Evolutionary conservation across 2,329 filamentous ascomycete species (phyloP).

Genomic region (Fusarium pseudoanthophilum): DNA sequence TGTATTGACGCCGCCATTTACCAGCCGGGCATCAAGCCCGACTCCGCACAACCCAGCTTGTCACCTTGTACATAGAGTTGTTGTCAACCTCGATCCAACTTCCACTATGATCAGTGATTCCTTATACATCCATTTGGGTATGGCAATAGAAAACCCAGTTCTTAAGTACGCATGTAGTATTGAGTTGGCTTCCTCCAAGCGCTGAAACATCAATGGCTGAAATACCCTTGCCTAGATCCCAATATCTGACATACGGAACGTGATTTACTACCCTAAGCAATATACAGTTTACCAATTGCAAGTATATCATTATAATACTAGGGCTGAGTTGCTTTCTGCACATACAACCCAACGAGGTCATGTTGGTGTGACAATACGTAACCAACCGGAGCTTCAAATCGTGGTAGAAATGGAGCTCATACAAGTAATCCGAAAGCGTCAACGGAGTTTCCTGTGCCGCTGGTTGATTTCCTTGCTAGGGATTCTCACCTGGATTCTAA

Average conservation of each 20-base stretch:
- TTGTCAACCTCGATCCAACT: neutral
- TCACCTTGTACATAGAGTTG: neutral
- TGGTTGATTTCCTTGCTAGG: neutral
- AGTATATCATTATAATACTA: neutral
- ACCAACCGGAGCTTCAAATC: neutral
- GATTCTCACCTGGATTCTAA: constrained; percentile 1
- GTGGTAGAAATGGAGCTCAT: neutral
- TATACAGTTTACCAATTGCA: neutral
- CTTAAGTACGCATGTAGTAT: neutral
- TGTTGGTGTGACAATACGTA: neutral
- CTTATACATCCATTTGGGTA: neutral
- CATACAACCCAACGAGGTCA: neutral
- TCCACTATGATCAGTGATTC: neutral
- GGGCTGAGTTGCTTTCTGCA: neutral
- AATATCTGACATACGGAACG: neutral
- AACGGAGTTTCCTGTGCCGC: constrained; percentile 1
- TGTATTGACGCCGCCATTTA: neutral
- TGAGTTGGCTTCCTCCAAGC: neutral
- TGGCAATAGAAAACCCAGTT: neutral
- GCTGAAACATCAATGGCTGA: neutral
- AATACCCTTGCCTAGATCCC: neutral
- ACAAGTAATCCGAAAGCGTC: neutral
- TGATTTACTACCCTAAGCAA: neutral
- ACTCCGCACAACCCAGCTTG: neutral
- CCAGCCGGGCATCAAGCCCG: neutral